Conservation (phyloP, 257 asterid species). For the Jaltomata sinuosa region DNA sequence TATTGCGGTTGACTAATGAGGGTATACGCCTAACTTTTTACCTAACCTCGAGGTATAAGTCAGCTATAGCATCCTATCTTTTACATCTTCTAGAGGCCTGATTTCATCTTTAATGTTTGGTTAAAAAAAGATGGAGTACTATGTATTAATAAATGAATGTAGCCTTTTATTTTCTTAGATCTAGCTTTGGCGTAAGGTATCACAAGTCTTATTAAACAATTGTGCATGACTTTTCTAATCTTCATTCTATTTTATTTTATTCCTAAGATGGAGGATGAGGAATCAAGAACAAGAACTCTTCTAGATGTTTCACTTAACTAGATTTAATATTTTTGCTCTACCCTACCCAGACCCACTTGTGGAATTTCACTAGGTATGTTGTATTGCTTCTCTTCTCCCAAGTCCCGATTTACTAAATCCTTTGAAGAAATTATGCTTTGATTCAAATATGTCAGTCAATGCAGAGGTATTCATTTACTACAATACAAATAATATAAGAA, state of each 20-base stretch:
- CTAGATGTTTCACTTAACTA: neutral
- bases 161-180: neutral
- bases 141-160: neutral
- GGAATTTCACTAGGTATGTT: neutral
- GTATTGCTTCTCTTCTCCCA: neutral
- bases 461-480: neutral
- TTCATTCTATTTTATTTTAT: neutral
- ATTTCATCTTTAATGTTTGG: neutral
- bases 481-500: neutral
- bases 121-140: neutral
- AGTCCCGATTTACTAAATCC: neutral
- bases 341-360: neutral
- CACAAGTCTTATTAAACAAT: neutral
- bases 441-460: neutral
- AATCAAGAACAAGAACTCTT: neutral
- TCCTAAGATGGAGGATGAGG: neutral
- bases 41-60: neutral
- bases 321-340: neutral
- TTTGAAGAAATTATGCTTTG: neutral
- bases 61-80: neutral
- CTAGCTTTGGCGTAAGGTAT: neutral
- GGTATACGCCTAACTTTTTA: neutral
- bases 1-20: neutral
- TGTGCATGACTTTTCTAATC: neutral
- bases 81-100: neutral